Base-by-base conservation (phyloP, 176 grass and related monocot species). In the Oryza glumipatula region DNA sequence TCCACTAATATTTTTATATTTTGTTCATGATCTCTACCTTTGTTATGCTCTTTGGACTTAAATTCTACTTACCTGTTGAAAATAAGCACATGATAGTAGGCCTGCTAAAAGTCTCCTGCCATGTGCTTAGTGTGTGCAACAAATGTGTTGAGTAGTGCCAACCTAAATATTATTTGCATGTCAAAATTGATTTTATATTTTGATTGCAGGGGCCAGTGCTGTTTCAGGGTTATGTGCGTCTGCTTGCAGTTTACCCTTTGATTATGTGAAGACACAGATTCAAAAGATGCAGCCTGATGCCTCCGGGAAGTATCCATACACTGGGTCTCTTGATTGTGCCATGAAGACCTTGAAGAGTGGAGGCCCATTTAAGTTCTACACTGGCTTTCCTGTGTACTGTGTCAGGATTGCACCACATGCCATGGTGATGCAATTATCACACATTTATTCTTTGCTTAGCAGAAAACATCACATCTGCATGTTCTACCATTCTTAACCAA, bases 251-350 rank as follows among this genome's bases (percentile, higher is more conserved):
- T 92, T 97, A 70, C 95, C 95, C 16, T 97, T 97, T 52, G 95
- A 97, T 85, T 97, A 97, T 54, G 95, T 97, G 70, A 97, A 97
- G 81, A 97, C 95, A 30, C 95, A 97, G 84, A 91, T 97, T 83
- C 95, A 97, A 66, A 97, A 97, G 86, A 97, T 97, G 95, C 95
- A 97, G 71, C 95, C 92, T 51, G 95, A 97, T 86, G 90, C 92
- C 80, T 88, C 74, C 41, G 92, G 95, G 41, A 97, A 97, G 79
- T 97, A 94, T 80, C 95, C 92, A 21, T 97, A 97, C 79, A 89
- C 92, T 12, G 95, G 92, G 6, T 94, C 95, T 68, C 76, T 97
- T 78, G 95, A 97, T 74, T 97, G 95, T 74, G 88, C 84, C 63
- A 24, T 97, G 80, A 86, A 97, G 86, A 97, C 92, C 78, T 89